phyloP scores from a whole-genome alignment of 2,329 filamentous ascomycete genomes.

The Clonostachys rosea region DNA sequence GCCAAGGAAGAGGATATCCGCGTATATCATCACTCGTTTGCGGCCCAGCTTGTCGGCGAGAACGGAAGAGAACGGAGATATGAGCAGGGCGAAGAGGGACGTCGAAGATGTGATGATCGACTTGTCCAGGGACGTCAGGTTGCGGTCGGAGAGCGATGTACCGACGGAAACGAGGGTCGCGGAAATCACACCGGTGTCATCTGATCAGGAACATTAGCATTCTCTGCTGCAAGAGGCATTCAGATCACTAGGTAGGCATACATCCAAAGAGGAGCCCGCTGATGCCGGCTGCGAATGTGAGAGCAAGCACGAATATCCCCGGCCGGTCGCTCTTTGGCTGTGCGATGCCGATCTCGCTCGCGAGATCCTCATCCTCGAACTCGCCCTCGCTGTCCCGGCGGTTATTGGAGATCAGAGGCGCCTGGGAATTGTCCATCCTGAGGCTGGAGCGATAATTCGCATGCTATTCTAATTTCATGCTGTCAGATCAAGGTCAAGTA shows the following conservation, averaged over 20 bases:
- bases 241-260: slow-evolving; percentile 23
- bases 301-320: slow-evolving; percentile 52
- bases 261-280: slow-evolving; percentile 66
- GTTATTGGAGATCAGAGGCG: slow-evolving; percentile 27
- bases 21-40: slow-evolving; percentile 56
- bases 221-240: no score
- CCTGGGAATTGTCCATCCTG: slow-evolving; percentile 28
- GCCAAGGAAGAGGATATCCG: slow-evolving; percentile 62
- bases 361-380: slow-evolving; percentile 14
- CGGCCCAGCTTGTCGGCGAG: slow-evolving; percentile 59
- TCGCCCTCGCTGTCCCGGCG: slow-evolving; percentile 20
- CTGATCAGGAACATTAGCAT: slow-evolving; percentile 22
- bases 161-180: slow-evolving; percentile 63
- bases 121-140: slow-evolving; percentile 60
- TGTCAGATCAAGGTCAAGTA: no score
- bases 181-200: slow-evolving; percentile 66
- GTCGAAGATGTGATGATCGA: slow-evolving; percentile 69
- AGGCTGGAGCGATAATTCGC: neutral
- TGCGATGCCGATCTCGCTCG: slow-evolving; percentile 11
- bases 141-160: slow-evolving; percentile 49
- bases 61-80: slow-evolving; percentile 61
- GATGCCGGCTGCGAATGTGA: slow-evolving; percentile 62
- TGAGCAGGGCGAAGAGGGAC: slow-evolving; percentile 58
- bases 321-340: slow-evolving; percentile 24
- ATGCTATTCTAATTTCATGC: neutral